A percentile compares a stretch with the other conserved stretches of the same genome.
phyloP scores from a whole-genome alignment of 768 basidiomycete species.

The Suillus fuscotomentosus region DNA sequence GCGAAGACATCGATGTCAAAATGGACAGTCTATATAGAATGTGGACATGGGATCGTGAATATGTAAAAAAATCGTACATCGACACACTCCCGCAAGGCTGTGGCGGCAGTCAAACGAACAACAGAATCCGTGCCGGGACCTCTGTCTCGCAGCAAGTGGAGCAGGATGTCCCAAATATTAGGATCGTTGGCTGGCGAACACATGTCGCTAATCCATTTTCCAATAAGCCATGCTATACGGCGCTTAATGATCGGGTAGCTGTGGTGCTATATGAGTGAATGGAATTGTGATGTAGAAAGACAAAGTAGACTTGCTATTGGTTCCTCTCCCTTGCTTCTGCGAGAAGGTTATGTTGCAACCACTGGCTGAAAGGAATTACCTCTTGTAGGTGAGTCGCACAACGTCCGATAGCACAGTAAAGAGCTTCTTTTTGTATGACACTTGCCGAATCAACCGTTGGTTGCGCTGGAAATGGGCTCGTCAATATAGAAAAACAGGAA shows the following conservation, averaged over 20 bases:
- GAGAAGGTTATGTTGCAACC: conserved; percentile 61
- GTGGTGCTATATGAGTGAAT: conserved; percentile 10
- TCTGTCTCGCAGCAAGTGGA: conserved; percentile 71
- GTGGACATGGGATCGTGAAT: conserved; percentile 1
- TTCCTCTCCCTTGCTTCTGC: conserved; percentile 60
- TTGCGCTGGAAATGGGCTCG: conserved; percentile 32
- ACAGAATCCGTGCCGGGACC: conserved; percentile 75
- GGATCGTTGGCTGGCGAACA: conserved; percentile 58
- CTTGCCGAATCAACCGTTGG: conserved; percentile 52
- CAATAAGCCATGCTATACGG: conserved; percentile 93
- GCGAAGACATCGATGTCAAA: conserved; percentile 64
- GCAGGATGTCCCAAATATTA: conserved; percentile 76
- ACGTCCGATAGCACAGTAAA: conserved; percentile 89
- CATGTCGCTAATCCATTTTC: conserved; percentile 80
- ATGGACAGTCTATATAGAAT: conserved; percentile 48
- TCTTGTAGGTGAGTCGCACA: conserved; percentile 64
- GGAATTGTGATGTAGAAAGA: not conserved
- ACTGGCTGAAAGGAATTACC: conserved; percentile 64
- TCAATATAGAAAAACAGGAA: not conserved
- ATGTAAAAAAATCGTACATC: conserved; percentile 59
- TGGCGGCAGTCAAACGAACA: conserved; percentile 82
- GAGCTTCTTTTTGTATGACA: conserved; percentile 77
- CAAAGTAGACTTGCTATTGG: conserved; percentile 44
- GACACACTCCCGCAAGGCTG: conserved; percentile 77
- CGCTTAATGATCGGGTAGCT: conserved; percentile 93